Evolutionary conservation across 2,329 filamentous ascomycete genomes (phyloP), one percentile per base, ranked within the genome.

Genomic region (Ceratocystis diversiconidia): DNA sequence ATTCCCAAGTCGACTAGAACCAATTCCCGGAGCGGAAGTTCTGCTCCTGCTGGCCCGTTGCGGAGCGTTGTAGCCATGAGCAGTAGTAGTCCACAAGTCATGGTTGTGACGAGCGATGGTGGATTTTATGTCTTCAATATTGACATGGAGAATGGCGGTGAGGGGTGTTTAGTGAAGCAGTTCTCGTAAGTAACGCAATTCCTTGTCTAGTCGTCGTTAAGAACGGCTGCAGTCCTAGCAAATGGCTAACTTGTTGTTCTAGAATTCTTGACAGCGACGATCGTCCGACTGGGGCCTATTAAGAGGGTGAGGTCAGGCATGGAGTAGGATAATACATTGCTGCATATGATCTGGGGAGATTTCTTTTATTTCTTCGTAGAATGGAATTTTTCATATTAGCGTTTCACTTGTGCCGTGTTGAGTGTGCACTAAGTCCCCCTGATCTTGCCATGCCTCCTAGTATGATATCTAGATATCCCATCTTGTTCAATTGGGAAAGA

Each of bases 41-140:
- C 80, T 17, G 50, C 57, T 1, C 32, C 55, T 15, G 36, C 46
- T 5, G 62, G 59, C 0, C 86, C 89, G 0, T 75, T 95, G 50
- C 82, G 89, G 69, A 96, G 90, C 70, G 92, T 99, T n/a, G 94
- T 99, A 55, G 92, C 94, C 7, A 95, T 99, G 87, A 96, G 90
- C 73, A 94, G 87, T 72, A 95, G 86, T 73, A 92, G 89, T 30
- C 94, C 94, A 0, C 92, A 97, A 72, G 89, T 99, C 61, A 97
- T 99, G 92, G 90, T 97, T 0, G 92, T 96, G 15, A 99, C 94
- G 0, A 96, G 88, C 71, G 94, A 99, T 73, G 94, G 94, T 8
- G 87, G 87, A 28, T 97, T 96, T 72, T 96, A 94, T 71, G 88
- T 97, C 36, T 99, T 92, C 76, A 92, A 90, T 69, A 91, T 99